Conservation (phyloP, 805 yeast genomes). For the Cyberlindnera euphorbiae region DNA sequence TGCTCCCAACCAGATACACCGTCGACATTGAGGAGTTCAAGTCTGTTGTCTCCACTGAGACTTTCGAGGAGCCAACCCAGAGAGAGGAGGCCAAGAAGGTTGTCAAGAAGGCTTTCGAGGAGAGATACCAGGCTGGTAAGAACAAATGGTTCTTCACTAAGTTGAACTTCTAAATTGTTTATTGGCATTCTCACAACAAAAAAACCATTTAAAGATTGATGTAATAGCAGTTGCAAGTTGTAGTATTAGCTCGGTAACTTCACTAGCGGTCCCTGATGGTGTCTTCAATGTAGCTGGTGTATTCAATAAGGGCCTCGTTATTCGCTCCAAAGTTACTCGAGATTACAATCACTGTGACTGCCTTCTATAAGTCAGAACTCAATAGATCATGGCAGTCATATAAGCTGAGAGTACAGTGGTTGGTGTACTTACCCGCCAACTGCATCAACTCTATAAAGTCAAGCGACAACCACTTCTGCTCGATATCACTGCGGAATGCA, state of each 20-base stretch:
- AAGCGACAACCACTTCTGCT: background rate
- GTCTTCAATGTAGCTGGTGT: background rate
- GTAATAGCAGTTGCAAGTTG: too few species aligned
- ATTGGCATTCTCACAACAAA: conserved; percentile 7
- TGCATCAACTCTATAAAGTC: background rate
- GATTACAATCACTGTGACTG: background rate
- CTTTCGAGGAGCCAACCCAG: conserved; percentile 96
- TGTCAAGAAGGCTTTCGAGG: conserved; percentile 98
- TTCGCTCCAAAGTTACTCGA: background rate
- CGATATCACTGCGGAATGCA: background rate
- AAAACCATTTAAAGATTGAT: background rate
- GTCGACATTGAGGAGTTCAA: conserved; percentile 96
- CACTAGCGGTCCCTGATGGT: too few species aligned
- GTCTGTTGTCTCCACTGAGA: conserved; percentile 84
- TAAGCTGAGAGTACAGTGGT: background rate
- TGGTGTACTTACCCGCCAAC: background rate
- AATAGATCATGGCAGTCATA: background rate
- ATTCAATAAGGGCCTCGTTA: background rate
- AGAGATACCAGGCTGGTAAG: conserved; percentile 99
- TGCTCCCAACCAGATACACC: conserved; percentile 99
- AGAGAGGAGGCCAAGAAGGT: conserved; percentile 98
- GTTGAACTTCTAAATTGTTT: conserved; percentile 65
- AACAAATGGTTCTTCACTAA: conserved; percentile 99
- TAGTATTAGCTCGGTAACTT: too few species aligned
- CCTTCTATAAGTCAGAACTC: background rate